These are phyloP conservation scores for Pichia sp. DNA, from an alignment of 1,139 yeast species.

Conservation along the genomic window DNA sequence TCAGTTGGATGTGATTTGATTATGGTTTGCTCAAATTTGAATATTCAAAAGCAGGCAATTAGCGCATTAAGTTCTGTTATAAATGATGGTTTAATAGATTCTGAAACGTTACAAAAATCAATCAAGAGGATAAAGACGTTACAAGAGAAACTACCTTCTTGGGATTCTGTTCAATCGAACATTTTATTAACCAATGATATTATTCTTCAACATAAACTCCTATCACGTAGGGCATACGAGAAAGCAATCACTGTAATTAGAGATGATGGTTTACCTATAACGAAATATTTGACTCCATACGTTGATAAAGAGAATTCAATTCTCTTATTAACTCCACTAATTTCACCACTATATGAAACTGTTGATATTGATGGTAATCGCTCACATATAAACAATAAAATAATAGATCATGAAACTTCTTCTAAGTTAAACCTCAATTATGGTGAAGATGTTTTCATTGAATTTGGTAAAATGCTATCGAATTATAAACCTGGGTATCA, in stretches of 20 bases:
- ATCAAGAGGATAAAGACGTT: slow-evolving; percentile 40
- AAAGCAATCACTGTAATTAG: slow-evolving; percentile 50
- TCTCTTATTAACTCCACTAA: slow-evolving; percentile 33
- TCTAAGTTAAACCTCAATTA: slow-evolving; percentile 3
- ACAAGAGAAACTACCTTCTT: slow-evolving; percentile 38
- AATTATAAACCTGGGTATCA: slow-evolving; percentile 25
- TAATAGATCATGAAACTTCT: slow-evolving; percentile 14
- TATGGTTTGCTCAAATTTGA: slow-evolving; percentile 53
- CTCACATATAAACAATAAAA: slow-evolving; percentile 8
- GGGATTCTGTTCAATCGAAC: slow-evolving; percentile 29
- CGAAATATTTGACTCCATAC: slow-evolving; percentile 7
- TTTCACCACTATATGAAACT: slow-evolving; percentile 21
- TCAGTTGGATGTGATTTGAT: slow-evolving; percentile 64
- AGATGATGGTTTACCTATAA: slow-evolving; percentile 30
- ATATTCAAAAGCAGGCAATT: slow-evolving; percentile 55
- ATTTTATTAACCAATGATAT: slow-evolving; percentile 33
- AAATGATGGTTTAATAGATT: slow-evolving; percentile 38
- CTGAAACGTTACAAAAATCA: slow-evolving; percentile 32
- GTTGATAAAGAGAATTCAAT: slow-evolving; percentile 30
- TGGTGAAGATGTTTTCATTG: slow-evolving; percentile 13
- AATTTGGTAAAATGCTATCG: slow-evolving; percentile 8
- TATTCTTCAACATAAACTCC: slow-evolving; percentile 39
- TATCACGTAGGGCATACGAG: slow-evolving; percentile 45
- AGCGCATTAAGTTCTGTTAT: slow-evolving; percentile 49
- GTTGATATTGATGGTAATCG: slow-evolving; percentile 31